Evolutionary conservation across 2,329 filamentous ascomycete species (phyloP).

Genomic region (Talaromyces sp.): DNA sequence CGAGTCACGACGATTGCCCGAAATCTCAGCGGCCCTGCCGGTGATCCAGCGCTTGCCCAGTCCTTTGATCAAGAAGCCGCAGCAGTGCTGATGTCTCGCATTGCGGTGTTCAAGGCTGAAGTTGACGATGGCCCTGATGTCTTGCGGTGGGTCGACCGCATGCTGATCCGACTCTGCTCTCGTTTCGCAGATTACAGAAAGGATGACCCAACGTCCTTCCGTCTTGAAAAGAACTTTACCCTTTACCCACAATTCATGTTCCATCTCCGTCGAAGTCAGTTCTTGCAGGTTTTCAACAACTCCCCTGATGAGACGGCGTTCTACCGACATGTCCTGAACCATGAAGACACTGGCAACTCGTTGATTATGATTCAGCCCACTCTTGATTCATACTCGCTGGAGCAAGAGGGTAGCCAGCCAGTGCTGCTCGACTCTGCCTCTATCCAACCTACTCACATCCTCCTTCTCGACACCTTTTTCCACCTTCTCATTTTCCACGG

Average conservation of each 20-base stretch:
- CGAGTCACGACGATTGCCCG: slow-evolving; percentile 91
- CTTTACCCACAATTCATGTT: slow-evolving; percentile 99
- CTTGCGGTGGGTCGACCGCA: slow-evolving; percentile 93
- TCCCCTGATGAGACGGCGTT: slow-evolving; percentile 99
- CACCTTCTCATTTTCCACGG: slow-evolving; percentile 99
- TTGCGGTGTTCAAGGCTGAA: slow-evolving; percentile 97
- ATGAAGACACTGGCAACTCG: slow-evolving; percentile 94
- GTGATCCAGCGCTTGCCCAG: slow-evolving; percentile 89
- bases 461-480: slow-evolving; percentile 97
- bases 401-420: slow-evolving; percentile 85
- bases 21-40: slow-evolving; percentile 85
- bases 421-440: slow-evolving; percentile 95
- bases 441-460: slow-evolving; percentile 88
- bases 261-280: slow-evolving; percentile 92
- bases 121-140: slow-evolving; percentile 99
- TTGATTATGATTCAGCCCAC: slow-evolving; percentile 99
- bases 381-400: slow-evolving; percentile 93
- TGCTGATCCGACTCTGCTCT: slow-evolving; percentile 95
- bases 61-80: slow-evolving; percentile 98
- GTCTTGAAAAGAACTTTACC: slow-evolving; percentile 97
- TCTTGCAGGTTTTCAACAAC: slow-evolving; percentile 99
- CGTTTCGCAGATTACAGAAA: slow-evolving; percentile 97
- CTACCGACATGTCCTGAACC: slow-evolving; percentile 92
- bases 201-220: slow-evolving; percentile 95
- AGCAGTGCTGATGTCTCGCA: slow-evolving; percentile 96